Evolutionary conservation across 208 protist genomes (phyloP).

Genomic region (Wallacemonas rigidus): DNA sequence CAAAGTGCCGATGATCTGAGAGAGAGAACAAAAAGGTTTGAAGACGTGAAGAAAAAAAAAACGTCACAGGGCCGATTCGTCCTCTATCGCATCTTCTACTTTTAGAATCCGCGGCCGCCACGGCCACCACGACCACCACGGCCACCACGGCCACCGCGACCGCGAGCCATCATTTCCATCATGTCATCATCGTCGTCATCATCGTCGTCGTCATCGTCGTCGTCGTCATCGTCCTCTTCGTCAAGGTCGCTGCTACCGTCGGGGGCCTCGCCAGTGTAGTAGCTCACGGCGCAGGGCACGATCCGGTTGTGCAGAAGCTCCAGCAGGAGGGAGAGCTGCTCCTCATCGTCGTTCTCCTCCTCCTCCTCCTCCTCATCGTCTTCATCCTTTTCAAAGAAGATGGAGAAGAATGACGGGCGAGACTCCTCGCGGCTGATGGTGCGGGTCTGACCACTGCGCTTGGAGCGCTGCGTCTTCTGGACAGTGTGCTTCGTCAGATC

Average conservation of each 20-base stretch:
- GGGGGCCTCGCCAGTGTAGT: constrained; percentile 88
- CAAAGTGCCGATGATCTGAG: too few relatives aligned
- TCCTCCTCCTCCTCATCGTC: constrained; percentile 26
- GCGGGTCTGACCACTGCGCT: constrained; percentile 48
- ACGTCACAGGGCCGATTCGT: not conserved
- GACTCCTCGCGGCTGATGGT: constrained; percentile 43
- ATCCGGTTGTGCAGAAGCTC: constrained; percentile 70
- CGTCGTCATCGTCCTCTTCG: constrained; percentile 64
- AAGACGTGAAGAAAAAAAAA: constrained; percentile 11
- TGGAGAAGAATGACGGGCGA: constrained; percentile 80
- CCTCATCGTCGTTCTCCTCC: constrained; percentile 55
- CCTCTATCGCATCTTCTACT: not conserved
- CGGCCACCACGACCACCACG: constrained; percentile 20
- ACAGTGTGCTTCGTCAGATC: constrained; percentile 67
- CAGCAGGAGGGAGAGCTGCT: constrained; percentile 40
- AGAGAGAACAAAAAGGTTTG: too few relatives aligned
- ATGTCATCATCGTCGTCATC: constrained; percentile 38
- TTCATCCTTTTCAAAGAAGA: constrained; percentile 61
- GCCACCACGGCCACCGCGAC: constrained; percentile 33
- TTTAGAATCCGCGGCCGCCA: constrained; percentile 36
- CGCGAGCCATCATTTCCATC: constrained; percentile 23
- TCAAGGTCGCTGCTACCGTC: constrained; percentile 76
- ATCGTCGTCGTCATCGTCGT: constrained; percentile 83
- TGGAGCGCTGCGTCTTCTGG: constrained; percentile 60
- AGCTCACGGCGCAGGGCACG: constrained; percentile 75